Percentiles rank a stretch among this genome's conserved stretches.
Conservation (phyloP, 306 rosid species). For the Leucaena leucocephala region DNA sequence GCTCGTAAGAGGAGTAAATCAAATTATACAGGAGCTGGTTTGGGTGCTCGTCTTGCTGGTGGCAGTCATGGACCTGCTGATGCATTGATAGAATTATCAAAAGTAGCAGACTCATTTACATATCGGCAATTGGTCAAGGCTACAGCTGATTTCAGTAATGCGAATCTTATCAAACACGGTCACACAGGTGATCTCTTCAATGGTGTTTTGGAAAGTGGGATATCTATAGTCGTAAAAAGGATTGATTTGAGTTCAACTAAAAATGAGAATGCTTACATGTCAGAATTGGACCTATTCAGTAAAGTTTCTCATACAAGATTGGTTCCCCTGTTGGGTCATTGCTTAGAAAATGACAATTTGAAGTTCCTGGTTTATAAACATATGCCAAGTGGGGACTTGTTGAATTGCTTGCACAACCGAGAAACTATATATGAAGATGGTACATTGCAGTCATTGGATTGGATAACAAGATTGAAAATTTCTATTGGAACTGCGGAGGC, state of each 20-base stretch:
- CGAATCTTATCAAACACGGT: constrained; percentile 75
- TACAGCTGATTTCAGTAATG: constrained; percentile 60
- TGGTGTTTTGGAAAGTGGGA: constrained; percentile 80
- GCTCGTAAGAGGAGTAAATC: constrained; percentile 47
- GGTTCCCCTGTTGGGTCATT: constrained; percentile 83
- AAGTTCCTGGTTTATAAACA: constrained; percentile 81
- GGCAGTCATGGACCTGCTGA: constrained; percentile 54
- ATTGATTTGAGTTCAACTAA: constrained; percentile 53
- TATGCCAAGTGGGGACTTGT: constrained; percentile 84
- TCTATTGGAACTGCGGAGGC: constrained; percentile 95
- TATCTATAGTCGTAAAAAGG: constrained; percentile 70
- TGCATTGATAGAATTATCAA: constrained; percentile 54
- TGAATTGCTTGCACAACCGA: constrained; percentile 65
- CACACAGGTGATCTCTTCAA: constrained; percentile 82
- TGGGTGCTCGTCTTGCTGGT: constrained; percentile 58
- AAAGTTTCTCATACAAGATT: constrained; percentile 76
- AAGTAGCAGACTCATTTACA: constrained; percentile 69
- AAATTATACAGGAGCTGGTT: constrained; percentile 56
- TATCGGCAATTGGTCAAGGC: constrained; percentile 83
- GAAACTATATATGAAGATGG: constrained; percentile 62
- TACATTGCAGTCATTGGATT: constrained; percentile 82
- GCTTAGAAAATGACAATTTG: constrained; percentile 83
- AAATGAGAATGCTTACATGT: constrained; percentile 58
- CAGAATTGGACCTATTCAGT: constrained; percentile 76
- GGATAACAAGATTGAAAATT: constrained; percentile 95